Base-by-base conservation (phyloP, 768 basidiomycete species). In the Boletus rubroflammeus region DNA sequence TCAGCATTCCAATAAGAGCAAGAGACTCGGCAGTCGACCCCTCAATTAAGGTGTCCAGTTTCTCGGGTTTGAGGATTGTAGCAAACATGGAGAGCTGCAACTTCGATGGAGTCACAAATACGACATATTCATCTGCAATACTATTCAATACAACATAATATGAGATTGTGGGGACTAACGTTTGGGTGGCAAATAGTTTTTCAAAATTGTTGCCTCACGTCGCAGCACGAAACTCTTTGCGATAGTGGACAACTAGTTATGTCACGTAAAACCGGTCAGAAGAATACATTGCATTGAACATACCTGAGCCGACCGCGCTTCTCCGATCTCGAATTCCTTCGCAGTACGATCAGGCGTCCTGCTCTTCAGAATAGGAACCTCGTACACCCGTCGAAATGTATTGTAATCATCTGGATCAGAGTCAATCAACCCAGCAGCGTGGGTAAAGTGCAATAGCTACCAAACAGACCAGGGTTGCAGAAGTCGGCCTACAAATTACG, bases 401-500 rank as follows among this genome's bases (percentile, higher is more conserved):
- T 73, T 72, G 59, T 93, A 88, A 56, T 90, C 84, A 65, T 90
- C 90, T 93, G 56, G 0, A 38, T 38, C 36, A 47, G 23, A 35
- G 47, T 60, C 32, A 40, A 46, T 45, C 32, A 45, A 47, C 21
- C 25, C 17, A 29, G 19, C 23, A 48, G 7, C 13, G 47, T 34
- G 43, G 40, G 53, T 44, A 26, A 52, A 40, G 21, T 41, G 23
- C 25, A 26, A 23, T 13, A 15, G 69, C 32, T 56, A 90, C 90
- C 91, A 28, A 98, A 78, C 21, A 98, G 68, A 21, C 91, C 90
- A 26, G 97, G 96, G 68, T 97, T 98, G 69, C 92, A 91, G 67
- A 98, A 98, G 54, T 97, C 86, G 29, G 88, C 86, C 92, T 93
- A 55, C 34, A 54, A 51, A 55, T 32, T 1, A 17, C 2, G 28